phyloP scores from a whole-genome alignment of 108 stramenopile species.

The Skeletonema potamos region DNA sequence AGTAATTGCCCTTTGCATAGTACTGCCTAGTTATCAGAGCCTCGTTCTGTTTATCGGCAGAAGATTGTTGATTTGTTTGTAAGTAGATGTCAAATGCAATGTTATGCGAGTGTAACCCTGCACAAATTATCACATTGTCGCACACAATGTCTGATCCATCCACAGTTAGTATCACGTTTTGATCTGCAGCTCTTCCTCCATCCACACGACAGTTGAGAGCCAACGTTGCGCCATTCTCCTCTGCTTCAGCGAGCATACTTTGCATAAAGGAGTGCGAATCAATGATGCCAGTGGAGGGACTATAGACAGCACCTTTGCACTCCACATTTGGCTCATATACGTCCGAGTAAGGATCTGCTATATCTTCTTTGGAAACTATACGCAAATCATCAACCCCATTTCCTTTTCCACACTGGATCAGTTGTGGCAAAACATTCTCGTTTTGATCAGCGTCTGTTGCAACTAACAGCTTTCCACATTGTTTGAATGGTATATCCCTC shows the following conservation, averaged over 20 bases:
- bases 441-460: conserved; percentile 59
- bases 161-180: conserved; percentile 29
- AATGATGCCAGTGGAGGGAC: conserved; percentile 82
- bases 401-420: conserved; percentile 29
- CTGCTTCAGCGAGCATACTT: conserved; percentile 70
- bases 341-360: conserved; percentile 12
- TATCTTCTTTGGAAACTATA: conserved; percentile 59
- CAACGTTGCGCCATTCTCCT: conserved; percentile 64
- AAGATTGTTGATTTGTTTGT: background rate
- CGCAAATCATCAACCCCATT: conserved; percentile 73
- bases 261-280: conserved; percentile 73
- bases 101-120: conserved; percentile 64
- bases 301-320: conserved; percentile 63
- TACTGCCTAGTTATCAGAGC: conserved; percentile 65
- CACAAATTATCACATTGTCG: conserved; percentile 65
- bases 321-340: conserved; percentile 66
- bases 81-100: conserved; percentile 46
- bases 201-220: conserved; percentile 57
- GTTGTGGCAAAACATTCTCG: conserved; percentile 21
- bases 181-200: conserved; percentile 27
- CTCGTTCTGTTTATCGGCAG: background rate
- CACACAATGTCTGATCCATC: conserved; percentile 61
- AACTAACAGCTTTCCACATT: conserved; percentile 80
- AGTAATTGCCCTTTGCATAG: conserved; percentile 87
- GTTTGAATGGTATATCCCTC: conserved; percentile 46